phyloP scores from a whole-genome alignment of 2,329 filamentous ascomycete species.

The Nemania sp. region DNA sequence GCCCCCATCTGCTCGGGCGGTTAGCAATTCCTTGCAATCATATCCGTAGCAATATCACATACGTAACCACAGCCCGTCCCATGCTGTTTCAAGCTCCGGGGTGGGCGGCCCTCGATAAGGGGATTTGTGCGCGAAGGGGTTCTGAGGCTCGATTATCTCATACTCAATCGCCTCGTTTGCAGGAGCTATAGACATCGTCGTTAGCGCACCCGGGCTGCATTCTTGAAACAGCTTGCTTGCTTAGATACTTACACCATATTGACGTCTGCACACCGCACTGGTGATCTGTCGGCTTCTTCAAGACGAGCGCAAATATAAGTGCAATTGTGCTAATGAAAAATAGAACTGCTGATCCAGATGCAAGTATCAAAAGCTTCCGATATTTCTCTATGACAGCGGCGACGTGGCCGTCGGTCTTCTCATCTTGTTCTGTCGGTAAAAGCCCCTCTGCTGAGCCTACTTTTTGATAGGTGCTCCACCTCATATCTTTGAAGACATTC shows the following conservation, averaged over 20 bases:
- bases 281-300: conserved; percentile 1
- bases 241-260: conserved; percentile 24
- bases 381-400: neutral
- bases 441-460: conserved; percentile 10
- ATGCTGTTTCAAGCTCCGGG: conserved; percentile 17
- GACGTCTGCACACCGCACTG: conserved; percentile 14
- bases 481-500: conserved; percentile 7
- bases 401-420: neutral
- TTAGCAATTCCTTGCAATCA: neutral
- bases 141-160: conserved; percentile 10
- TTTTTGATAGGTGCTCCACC: conserved; percentile 11
- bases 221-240: too few relatives aligned
- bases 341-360: neutral
- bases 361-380: conserved; percentile 4
- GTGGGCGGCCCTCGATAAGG: conserved; percentile 17
- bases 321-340: neutral
- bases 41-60: neutral
- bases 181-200: neutral
- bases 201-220: too few relatives aligned
- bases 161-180: conserved; percentile 21
- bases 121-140: conserved; percentile 18
- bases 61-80: conserved; percentile 16
- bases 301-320: conserved; percentile 1
- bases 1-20: neutral
- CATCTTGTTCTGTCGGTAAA: neutral